These are phyloP conservation scores for Choanephora cucurbitarum DNA, from an alignment of 371 early-diverging fungal species.

Conservation along the genomic window DNA sequence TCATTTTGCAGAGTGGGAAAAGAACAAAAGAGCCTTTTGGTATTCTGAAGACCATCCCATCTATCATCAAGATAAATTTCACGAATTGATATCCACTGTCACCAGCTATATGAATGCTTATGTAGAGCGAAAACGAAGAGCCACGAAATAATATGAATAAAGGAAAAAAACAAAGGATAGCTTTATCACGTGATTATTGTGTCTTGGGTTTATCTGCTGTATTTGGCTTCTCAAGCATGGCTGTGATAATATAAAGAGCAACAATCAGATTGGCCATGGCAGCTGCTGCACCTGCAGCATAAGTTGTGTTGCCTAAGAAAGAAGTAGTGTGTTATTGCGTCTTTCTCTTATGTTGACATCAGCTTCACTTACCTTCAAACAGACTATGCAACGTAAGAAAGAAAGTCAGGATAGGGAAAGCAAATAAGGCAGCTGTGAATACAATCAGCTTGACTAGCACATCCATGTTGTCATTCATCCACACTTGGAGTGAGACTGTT, in stretches of 20 bases:
- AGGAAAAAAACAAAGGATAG: too few species aligned
- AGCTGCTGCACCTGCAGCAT: conserved; percentile 50
- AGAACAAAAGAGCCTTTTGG: conserved; percentile 34
- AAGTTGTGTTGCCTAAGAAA: conserved; percentile 46
- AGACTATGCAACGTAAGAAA: conserved; percentile 37
- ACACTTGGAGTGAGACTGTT: neutral
- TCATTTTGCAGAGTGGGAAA: conserved; percentile 43
- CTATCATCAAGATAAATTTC: conserved; percentile 28
- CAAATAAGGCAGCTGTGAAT: conserved; percentile 47
- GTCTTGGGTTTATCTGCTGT: neutral
- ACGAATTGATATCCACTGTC: conserved; percentile 28
- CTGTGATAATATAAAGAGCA: conserved; percentile 39
- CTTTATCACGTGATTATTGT: conserved; percentile 2
- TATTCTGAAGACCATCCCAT: conserved; percentile 22
- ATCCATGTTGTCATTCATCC: conserved; percentile 8
- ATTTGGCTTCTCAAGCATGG: conserved; percentile 22
- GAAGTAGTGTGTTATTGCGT: neutral
- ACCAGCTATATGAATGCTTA: conserved; percentile 28
- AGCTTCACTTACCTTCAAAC: conserved; percentile 40
- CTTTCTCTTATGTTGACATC: neutral
- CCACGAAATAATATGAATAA: neutral
- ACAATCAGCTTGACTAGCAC: conserved; percentile 44
- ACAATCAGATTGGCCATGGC: conserved; percentile 47
- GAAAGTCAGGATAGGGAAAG: conserved; percentile 48
- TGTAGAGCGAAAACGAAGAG: conserved; percentile 14